Evolutionary conservation across 805 yeast species (phyloP).

Genomic region (Yarrowia porcina): DNA sequence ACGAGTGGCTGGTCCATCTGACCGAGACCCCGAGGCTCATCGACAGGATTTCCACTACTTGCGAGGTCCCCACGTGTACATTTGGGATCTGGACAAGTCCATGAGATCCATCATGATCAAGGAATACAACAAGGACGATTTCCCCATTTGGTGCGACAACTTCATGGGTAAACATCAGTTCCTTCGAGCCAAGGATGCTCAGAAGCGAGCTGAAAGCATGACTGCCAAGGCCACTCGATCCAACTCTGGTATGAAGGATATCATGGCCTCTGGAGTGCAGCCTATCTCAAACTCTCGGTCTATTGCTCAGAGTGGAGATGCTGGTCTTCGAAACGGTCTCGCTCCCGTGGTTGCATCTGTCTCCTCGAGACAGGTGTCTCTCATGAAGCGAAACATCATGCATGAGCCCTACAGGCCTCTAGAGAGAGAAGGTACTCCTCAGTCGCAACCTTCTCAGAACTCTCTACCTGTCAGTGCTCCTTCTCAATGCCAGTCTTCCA

Average conservation of each 20-base stretch:
- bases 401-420: background rate
- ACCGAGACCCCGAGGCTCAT: slow-evolving; percentile 80
- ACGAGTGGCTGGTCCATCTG: slow-evolving; percentile 79
- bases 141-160: slow-evolving; percentile 36
- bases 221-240: slow-evolving; percentile 4
- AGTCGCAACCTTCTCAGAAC: background rate
- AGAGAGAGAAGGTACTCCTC: slow-evolving; percentile 9
- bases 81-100: slow-evolving; percentile 74
- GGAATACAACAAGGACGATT: slow-evolving; percentile 58
- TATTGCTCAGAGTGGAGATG: slow-evolving; percentile 35
- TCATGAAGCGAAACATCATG: slow-evolving; percentile 10
- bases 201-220: slow-evolving; percentile 20
- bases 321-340: slow-evolving; percentile 35
- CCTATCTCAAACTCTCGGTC: slow-evolving; percentile 38
- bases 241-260: slow-evolving; percentile 44
- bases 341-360: slow-evolving; percentile 36
- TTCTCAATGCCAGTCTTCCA: background rate
- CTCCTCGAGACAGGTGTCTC: slow-evolving; percentile 21
- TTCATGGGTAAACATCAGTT: slow-evolving; percentile 25
- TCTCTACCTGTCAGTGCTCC: background rate
- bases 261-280: slow-evolving; percentile 58
- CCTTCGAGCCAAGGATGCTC: slow-evolving; percentile 18
- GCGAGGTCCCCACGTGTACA: slow-evolving; percentile 66
- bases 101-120: slow-evolving; percentile 77
- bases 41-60: slow-evolving; percentile 84